Conservation (phyloP, 202 grass and related monocot genomes). For the Dendrocalamus latiflorus region DNA sequence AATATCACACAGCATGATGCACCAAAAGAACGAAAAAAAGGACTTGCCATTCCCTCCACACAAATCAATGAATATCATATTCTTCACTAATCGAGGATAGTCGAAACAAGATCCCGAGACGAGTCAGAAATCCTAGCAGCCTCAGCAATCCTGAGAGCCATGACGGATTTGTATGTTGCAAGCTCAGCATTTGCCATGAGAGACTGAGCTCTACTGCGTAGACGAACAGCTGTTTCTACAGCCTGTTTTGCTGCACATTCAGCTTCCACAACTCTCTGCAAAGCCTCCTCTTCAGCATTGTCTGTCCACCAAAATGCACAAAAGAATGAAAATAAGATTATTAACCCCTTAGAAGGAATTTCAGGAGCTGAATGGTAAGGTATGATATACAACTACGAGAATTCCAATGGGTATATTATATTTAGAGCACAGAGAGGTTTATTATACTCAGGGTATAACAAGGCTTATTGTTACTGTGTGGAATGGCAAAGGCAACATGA, state of each 20-base stretch:
- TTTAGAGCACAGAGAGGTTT: background rate
- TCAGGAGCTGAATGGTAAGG: background rate
- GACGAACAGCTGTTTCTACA: constrained; percentile 41
- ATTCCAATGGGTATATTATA: background rate
- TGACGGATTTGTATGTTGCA: constrained; percentile 63
- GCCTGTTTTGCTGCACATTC: constrained; percentile 51
- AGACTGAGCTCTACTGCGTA: constrained; percentile 61
- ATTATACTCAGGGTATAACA: background rate
- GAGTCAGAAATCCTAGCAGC: constrained; percentile 42
- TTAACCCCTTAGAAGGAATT: background rate
- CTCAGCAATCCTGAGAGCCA: constrained; percentile 73
- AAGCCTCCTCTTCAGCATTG: constrained; percentile 44
- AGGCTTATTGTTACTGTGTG: background rate
- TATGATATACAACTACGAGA: background rate
- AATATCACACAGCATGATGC: too few relatives aligned
- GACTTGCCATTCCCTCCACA: constrained; percentile 9
- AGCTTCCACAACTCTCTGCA: constrained; percentile 59
- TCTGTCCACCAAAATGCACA: constrained; percentile 29
- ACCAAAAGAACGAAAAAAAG: too few relatives aligned
- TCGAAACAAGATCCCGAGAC: constrained; percentile 36
- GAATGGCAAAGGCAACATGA: background rate
- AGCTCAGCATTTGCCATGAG: constrained; percentile 77
- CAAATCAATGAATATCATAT: constrained; percentile 34
- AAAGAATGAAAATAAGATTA: background rate
- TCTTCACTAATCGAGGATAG: constrained; percentile 40